A percentile compares a stretch with the other conserved stretches of the same genome.
phyloP scores from a whole-genome alignment of 2,329 filamentous ascomycete genomes.

The Dactylellina parvicollis region DNA sequence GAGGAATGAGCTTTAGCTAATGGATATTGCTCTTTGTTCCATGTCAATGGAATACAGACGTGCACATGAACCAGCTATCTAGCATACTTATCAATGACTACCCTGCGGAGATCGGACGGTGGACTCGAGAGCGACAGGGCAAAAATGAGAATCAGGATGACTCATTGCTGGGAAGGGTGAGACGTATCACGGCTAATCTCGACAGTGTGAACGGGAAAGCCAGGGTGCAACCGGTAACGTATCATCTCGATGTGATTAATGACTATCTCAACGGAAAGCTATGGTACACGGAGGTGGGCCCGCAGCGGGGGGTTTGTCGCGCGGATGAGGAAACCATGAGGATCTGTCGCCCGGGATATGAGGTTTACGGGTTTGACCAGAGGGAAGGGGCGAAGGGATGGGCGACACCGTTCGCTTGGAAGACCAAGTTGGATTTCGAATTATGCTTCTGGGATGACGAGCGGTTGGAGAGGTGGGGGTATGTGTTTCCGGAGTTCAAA shows the following conservation, averaged over 20 bases:
- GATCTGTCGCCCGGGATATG: not conserved
- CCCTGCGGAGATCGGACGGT: too few relatives aligned
- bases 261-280: not conserved
- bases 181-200: too few relatives aligned
- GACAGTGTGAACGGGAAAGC: not conserved
- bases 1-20: too few relatives aligned
- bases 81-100: too few relatives aligned
- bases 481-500: not conserved
- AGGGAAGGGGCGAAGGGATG: not conserved
- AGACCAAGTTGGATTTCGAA: not conserved
- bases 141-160: too few relatives aligned
- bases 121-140: too few relatives aligned
- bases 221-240: not conserved
- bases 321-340: not conserved
- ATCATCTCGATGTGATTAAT: not conserved
- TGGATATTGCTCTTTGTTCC: too few relatives aligned
- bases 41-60: too few relatives aligned
- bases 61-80: too few relatives aligned
- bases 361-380: not conserved
- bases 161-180: too few relatives aligned
- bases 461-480: slow-evolving; percentile 26
- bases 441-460: slow-evolving; percentile 27
- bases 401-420: slow-evolving; percentile 1
- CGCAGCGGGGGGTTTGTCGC: too few relatives aligned
- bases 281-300: not conserved